Conservation (phyloP, 23 red algal species). For the Cyanidiococcus yangmingshanensis region DNA sequence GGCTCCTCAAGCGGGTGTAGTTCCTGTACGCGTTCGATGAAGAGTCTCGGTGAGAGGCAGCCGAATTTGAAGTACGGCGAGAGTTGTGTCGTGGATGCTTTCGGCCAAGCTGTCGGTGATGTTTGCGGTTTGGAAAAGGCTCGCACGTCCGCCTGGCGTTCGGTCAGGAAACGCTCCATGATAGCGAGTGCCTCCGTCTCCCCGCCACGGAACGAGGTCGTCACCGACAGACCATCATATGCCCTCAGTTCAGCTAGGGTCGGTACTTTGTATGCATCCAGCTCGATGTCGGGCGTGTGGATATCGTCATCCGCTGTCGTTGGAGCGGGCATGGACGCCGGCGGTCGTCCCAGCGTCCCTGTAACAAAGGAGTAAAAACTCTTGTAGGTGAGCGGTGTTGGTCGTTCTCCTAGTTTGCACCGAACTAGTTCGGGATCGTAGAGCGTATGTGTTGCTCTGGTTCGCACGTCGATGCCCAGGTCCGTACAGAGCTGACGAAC, state of each 20-base stretch:
- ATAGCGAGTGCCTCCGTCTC: conserved; percentile 49
- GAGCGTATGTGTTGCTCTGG: conserved; percentile 37
- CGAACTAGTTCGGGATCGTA: conserved; percentile 64
- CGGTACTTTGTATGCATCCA: conserved; percentile 14
- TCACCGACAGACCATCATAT: neutral
- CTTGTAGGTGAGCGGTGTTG: conserved; percentile 38
- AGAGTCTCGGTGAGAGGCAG: conserved; percentile 44
- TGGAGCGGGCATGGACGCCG: conserved; percentile 19
- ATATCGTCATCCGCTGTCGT: neutral
- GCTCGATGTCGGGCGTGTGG: conserved; percentile 23
- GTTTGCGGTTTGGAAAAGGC: conserved; percentile 81
- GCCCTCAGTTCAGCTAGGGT: conserved; percentile 32
- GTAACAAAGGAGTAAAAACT: conserved; percentile 36
- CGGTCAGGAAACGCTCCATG: conserved; percentile 34
- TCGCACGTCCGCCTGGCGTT: conserved; percentile 28
- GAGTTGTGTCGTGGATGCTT: conserved; percentile 63
- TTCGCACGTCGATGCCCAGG: conserved; percentile 32
- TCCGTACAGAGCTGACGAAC: conserved; percentile 16
- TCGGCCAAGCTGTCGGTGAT: conserved; percentile 29
- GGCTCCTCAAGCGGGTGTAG: conserved; percentile 32
- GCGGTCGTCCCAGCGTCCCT: conserved; percentile 42
- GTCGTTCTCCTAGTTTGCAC: conserved; percentile 19
- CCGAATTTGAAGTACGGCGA: conserved; percentile 71
- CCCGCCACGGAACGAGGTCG: conserved; percentile 39
- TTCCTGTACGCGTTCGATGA: conserved; percentile 33